Percentiles rank a stretch among this genome's conserved stretches.
phyloP scores from a whole-genome alignment of 2,329 filamentous ascomycete genomes.

The Zalaria obscura region DNA sequence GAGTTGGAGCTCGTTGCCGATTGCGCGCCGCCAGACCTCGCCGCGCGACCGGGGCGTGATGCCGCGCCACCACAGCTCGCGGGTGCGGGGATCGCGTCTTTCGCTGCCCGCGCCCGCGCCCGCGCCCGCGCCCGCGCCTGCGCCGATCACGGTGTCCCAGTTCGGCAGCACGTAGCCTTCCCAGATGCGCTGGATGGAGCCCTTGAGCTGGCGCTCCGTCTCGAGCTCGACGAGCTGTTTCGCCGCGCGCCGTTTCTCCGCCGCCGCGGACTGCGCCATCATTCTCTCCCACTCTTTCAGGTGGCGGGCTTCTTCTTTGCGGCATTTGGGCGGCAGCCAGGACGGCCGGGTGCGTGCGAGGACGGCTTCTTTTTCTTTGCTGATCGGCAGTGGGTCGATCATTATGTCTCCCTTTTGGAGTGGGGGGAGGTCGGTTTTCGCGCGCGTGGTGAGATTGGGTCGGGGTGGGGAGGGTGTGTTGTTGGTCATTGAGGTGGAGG shows the following conservation, averaged over 20 bases:
- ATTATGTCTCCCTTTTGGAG: conserved; percentile 63
- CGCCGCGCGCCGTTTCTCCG: conserved; percentile 36
- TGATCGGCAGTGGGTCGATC: conserved; percentile 72
- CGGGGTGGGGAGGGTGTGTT: conserved; percentile 13
- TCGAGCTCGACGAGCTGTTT: conserved; percentile 37
- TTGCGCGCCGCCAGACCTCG: conserved; percentile 53
- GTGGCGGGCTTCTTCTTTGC: conserved; percentile 80
- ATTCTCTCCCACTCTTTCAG: conserved; percentile 74
- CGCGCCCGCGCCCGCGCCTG: no score
- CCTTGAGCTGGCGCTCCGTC: conserved; percentile 37
- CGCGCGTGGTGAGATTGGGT: conserved; percentile 11
- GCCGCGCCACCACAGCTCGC: conserved; percentile 73
- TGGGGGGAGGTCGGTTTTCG: conserved; percentile 40
- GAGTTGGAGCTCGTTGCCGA: conserved; percentile 60
- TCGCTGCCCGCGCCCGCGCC: conserved; percentile 26
- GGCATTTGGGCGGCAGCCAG: conserved; percentile 77
- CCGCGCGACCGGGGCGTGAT: conserved; percentile 58
- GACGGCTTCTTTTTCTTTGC: conserved; percentile 75
- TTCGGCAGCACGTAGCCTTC: conserved; percentile 63
- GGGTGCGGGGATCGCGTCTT: conserved; percentile 38
- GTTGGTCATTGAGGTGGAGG: conserved; percentile 6
- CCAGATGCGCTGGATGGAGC: conserved; percentile 46
- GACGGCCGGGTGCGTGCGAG: conserved; percentile 64
- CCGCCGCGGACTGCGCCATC: conserved; percentile 51
- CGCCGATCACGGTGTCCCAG: conserved; percentile 51